Conservation (phyloP, 2,329 filamentous ascomycete genomes). For the Cercospora sp. region DNA sequence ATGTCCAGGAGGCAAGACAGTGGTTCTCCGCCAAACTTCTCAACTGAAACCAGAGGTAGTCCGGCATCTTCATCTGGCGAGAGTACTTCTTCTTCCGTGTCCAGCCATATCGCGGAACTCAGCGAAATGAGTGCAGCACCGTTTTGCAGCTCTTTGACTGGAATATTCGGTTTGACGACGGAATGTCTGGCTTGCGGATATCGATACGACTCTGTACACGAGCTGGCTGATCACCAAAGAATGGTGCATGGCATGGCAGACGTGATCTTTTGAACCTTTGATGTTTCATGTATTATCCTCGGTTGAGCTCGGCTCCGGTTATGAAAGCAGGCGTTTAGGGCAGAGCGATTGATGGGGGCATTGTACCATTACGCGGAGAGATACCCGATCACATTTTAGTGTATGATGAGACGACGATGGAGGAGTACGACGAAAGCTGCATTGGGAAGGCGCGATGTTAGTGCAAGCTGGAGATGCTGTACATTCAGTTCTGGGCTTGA, state of each 20-base stretch:
- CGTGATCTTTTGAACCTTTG: conserved; percentile 23
- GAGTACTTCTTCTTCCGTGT: conserved; percentile 11
- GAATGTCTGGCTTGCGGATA: conserved; percentile 31
- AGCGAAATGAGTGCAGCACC: conserved; percentile 22
- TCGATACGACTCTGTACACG: conserved; percentile 28
- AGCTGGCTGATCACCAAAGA: conserved; percentile 30
- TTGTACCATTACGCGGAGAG: background rate
- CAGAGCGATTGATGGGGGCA: background rate
- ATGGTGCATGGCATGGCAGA: conserved; percentile 28
- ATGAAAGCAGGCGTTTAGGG: conserved; percentile 4
- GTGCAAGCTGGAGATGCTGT: background rate
- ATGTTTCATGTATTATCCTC: conserved; percentile 7
- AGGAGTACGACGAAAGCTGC: background rate
- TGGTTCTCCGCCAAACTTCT: conserved; percentile 15
- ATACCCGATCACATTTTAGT: conserved; percentile 3
- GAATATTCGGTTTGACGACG: conserved; percentile 16
- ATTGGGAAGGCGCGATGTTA: background rate
- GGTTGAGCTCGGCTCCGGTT: conserved; percentile 9
- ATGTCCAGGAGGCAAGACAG: conserved; percentile 9
- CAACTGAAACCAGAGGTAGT: conserved; percentile 11
- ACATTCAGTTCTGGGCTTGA: background rate
- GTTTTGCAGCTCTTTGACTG: conserved; percentile 17
- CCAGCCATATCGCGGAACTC: conserved; percentile 9
- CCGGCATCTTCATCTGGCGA: conserved; percentile 20
- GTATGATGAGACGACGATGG: background rate